Percentiles rank a stretch among this genome's conserved stretches.
Conservation (phyloP, 1,284 basidiomycete species). For the Sanghuangporus sanghuang region DNA sequence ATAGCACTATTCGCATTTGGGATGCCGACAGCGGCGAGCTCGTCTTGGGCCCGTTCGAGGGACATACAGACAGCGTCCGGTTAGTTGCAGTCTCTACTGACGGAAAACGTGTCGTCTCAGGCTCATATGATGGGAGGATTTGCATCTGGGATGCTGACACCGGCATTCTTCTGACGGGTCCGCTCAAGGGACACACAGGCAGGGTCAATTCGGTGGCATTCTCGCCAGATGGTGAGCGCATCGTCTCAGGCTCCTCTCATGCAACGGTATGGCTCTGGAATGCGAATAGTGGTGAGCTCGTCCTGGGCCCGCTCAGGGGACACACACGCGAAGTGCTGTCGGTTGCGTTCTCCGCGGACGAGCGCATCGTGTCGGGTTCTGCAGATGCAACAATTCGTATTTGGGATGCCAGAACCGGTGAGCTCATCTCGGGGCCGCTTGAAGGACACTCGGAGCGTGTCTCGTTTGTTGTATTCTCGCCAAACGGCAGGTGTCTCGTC, state of each 20-base stretch:
- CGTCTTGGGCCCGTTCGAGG: background rate
- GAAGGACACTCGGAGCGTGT: background rate
- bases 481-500: background rate
- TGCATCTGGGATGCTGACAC: background rate
- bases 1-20: background rate
- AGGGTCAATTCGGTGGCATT: background rate
- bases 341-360: background rate
- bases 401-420: background rate
- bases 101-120: background rate
- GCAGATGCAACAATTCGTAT: background rate
- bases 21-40: background rate
- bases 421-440: background rate
- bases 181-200: background rate
- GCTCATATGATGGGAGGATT: background rate
- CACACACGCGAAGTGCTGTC: background rate
- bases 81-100: background rate
- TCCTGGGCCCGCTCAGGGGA: background rate
- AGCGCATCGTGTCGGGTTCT: background rate
- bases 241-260: constrained; percentile 1
- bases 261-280: background rate
- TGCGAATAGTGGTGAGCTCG: background rate
- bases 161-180: background rate
- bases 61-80: background rate
- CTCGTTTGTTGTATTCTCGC: background rate
- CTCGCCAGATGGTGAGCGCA: background rate